phyloP scores from a whole-genome alignment of 2,329 filamentous ascomycete species.

The Aspergillus amoenus region DNA sequence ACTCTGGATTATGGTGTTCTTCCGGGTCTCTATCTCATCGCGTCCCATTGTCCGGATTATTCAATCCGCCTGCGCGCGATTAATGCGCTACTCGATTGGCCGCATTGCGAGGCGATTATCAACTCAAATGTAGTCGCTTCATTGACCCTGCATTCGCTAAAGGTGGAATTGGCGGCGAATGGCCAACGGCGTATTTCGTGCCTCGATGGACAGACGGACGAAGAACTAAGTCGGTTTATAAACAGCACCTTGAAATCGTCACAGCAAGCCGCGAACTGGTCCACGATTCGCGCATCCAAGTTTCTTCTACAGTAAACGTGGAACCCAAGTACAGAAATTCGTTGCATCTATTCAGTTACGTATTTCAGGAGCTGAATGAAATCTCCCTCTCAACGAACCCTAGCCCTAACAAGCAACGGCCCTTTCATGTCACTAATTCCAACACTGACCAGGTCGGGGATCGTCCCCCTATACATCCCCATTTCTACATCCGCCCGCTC shows the following conservation, averaged over 20 bases:
- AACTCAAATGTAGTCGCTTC: constrained; percentile 15
- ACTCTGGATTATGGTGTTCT: constrained; percentile 14
- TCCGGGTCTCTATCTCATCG: constrained; percentile 8
- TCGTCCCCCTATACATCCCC: not conserved
- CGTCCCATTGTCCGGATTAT: constrained; percentile 15
- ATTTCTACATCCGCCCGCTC: not conserved
- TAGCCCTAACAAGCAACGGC: not conserved
- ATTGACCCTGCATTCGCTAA: constrained; percentile 7
- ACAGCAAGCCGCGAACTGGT: constrained; percentile 1
- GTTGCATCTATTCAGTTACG: not conserved
- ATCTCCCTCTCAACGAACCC: not conserved
- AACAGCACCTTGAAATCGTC: not conserved
- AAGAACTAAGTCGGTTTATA: not conserved
- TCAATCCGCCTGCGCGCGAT: constrained; percentile 14
- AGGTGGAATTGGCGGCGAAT: constrained; percentile 5
- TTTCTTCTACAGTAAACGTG: not conserved
- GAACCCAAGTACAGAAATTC: not conserved
- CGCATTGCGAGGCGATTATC: constrained; percentile 18
- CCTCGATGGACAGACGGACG: not conserved
- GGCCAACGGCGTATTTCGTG: not conserved
- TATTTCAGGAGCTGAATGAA: too few relatives aligned
- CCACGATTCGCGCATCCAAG: not conserved
- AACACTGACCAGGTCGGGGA: constrained; percentile 1
- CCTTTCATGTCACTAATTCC: not conserved
- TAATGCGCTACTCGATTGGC: constrained; percentile 12